These are phyloP conservation scores for Candida buenavistaensis DNA, from an alignment of 1,139 yeast species.

Conservation along the genomic window DNA sequence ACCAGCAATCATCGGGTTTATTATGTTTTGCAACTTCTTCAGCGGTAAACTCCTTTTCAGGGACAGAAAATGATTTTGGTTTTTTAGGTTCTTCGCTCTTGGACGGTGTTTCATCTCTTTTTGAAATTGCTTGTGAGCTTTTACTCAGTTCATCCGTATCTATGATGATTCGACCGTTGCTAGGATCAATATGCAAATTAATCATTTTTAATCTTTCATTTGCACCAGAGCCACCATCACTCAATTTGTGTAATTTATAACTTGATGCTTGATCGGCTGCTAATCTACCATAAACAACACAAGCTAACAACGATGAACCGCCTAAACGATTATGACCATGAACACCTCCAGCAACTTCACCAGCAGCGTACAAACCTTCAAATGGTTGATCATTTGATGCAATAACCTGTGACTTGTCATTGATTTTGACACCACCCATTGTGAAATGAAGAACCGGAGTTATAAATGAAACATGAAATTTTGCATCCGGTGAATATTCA, in stretches of 20 bases:
- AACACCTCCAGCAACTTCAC: slow-evolving; percentile 82
- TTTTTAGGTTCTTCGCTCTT: slow-evolving; percentile 2
- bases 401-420: slow-evolving; percentile 57
- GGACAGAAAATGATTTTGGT: slow-evolving; percentile 29
- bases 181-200: slow-evolving; percentile 42
- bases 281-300: slow-evolving; percentile 77
- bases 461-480: slow-evolving; percentile 53
- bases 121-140: no score
- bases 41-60: slow-evolving; percentile 42
- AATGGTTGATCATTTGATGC: slow-evolving; percentile 41
- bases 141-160: slow-evolving; percentile 22
- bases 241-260: slow-evolving; percentile 31
- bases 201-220: slow-evolving; percentile 40
- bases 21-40: slow-evolving; percentile 70
- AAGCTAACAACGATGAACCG: slow-evolving; percentile 73
- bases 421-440: slow-evolving; percentile 81
- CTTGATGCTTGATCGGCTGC: slow-evolving; percentile 52
- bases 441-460: slow-evolving; percentile 84
- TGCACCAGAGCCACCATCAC: slow-evolving; percentile 17
- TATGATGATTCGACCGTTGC: slow-evolving; percentile 28
- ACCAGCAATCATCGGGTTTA: slow-evolving; percentile 75
- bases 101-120: no score
- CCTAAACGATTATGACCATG: slow-evolving; percentile 79
- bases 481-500: slow-evolving; percentile 25
- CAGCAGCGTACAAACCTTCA: slow-evolving; percentile 70